Evolutionary conservation across 441 rosid genomes (phyloP), one percentile per base, ranked within the genome.

Genomic region (Jatropha multifida): DNA sequence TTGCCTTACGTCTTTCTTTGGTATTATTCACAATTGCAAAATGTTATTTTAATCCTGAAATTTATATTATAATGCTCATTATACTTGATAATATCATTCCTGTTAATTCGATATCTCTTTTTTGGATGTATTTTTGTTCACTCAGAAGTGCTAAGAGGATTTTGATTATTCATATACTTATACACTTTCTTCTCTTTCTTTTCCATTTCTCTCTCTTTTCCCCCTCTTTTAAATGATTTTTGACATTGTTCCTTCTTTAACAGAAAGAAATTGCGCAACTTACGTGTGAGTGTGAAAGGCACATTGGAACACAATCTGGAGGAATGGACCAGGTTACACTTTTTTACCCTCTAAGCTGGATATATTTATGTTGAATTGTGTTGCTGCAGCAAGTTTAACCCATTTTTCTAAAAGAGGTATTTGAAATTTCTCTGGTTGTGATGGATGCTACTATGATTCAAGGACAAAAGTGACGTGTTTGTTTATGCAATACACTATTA

Each of bases 261-360:
- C 90, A 96, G 99, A 94, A 92, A 93, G 98, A 96, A 72, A 68
- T 94, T 72, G 98, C 99, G 13, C 99, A 92, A 55, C 82, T 96
- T 72, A 92, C 98, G 3, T 94, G 98, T 72, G 92, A 89, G n/a
- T 92, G 98, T 77, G 99, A 94, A 84, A 86, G 89, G 62, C 98
- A 96, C 76, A 91, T 96, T 72, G 98, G 99, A 84, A 94, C 98
- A n/a, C 98, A 92, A 65, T 93, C 98, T 65, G 97, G 98, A 80
- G 99, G 98, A 61, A 96, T 96, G 99, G 99, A 92, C 82, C 98
- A 96, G 92, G 99, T 96, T 75, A 70, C 26, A 42, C 38, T 70
- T 32, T 48, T 59, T 23, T 14, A 2, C 69, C 54, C 40, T 23
- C 38, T 20, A 18, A 15, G 12, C 41, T 7, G 26, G 2, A 55